phyloP scores from a whole-genome alignment of 169 alveolate species.

The Perkinsus olseni region DNA sequence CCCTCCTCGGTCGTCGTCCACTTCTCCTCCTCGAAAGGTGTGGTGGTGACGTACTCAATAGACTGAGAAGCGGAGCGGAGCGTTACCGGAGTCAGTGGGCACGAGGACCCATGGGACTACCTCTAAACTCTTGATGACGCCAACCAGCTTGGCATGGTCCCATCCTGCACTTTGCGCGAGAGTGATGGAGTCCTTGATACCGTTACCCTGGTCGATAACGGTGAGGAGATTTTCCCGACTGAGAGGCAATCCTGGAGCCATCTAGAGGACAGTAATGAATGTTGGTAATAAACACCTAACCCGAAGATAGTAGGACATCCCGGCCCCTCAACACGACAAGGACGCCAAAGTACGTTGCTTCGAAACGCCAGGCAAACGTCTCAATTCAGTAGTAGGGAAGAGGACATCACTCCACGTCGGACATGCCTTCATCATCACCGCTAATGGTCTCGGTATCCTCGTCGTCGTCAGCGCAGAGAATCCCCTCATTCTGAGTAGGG shows the following conservation, averaged over 20 bases:
- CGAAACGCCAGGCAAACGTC: background rate
- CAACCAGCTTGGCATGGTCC: constrained; percentile 28
- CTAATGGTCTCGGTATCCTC: background rate
- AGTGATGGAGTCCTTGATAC: background rate
- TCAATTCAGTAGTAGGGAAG: background rate
- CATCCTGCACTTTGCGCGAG: background rate
- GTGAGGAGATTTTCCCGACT: background rate
- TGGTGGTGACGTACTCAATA: background rate
- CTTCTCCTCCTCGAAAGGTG: constrained; percentile 12
- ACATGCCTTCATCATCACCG: background rate
- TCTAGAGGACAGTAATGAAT: background rate
- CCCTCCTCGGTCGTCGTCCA: constrained; percentile 29
- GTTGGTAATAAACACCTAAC: background rate
- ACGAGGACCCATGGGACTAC: too few relatives aligned
- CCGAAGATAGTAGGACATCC: background rate
- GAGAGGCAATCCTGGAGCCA: background rate
- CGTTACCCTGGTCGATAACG: background rate
- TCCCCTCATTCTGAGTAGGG: background rate
- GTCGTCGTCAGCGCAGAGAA: background rate
- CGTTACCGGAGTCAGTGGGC: too few relatives aligned
- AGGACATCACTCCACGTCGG: background rate
- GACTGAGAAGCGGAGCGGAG: too few relatives aligned
- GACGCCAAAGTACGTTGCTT: background rate
- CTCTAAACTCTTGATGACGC: constrained; percentile 21
- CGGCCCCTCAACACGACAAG: background rate